Percentiles rank a stretch among this genome's conserved stretches.
These are phyloP conservation scores for Ophiostoma sp. DNA, from an alignment of 2,329 filamentous ascomycete species.

Conservation along the genomic window DNA sequence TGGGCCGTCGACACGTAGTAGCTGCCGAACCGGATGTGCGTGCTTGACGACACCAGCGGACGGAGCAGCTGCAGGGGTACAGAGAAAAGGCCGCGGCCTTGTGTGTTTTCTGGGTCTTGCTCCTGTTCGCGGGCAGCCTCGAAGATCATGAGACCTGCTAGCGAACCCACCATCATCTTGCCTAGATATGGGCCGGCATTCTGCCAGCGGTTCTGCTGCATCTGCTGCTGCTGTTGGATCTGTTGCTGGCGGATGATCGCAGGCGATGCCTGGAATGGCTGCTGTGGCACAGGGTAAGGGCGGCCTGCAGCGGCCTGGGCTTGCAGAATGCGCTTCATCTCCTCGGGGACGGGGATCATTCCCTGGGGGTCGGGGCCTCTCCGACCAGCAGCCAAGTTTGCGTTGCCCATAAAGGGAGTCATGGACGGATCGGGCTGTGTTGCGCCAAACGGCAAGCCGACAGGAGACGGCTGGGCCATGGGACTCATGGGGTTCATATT, in stretches of 20 bases:
- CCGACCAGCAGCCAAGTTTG: conserved; percentile 41
- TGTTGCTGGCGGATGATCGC: conserved; percentile 51
- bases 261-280: conserved; percentile 39
- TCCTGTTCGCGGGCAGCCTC: conserved; percentile 70
- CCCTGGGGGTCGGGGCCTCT: conserved; percentile 44
- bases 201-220: conserved; percentile 51
- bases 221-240: conserved; percentile 48
- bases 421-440: conserved; percentile 42
- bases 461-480: conserved; percentile 47
- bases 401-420: conserved; percentile 29
- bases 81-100: conserved; percentile 62
- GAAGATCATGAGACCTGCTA: conserved; percentile 86
- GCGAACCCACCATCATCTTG: conserved; percentile 87
- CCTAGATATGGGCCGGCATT: conserved; percentile 53
- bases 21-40: conserved; percentile 50
- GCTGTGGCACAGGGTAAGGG: conserved; percentile 45
- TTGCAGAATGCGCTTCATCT: conserved; percentile 59
- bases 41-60: conserved; percentile 38
- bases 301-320: conserved; percentile 51
- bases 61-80: conserved; percentile 53
- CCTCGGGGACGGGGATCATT: conserved; percentile 61
- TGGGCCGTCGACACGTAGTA: conserved; percentile 45
- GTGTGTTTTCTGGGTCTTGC: conserved; percentile 56
- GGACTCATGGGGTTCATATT: conserved; percentile 44
- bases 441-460: conserved; percentile 45